Evolutionary conservation across 2,329 filamentous ascomycete genomes (phyloP).

Genomic region (Sporothrix phasma): DNA sequence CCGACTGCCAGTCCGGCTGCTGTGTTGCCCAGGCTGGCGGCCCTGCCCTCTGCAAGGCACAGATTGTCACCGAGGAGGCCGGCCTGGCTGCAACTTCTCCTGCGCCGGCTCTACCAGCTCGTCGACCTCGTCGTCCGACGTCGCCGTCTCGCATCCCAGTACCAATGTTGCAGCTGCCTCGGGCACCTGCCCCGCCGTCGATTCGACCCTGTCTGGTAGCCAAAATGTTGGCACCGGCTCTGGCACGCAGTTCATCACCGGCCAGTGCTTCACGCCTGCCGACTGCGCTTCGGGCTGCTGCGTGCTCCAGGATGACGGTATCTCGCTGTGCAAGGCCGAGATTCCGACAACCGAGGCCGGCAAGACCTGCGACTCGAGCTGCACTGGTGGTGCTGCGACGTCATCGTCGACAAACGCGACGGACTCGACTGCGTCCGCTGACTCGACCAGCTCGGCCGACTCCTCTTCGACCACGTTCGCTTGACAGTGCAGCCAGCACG

Average conservation of each 20-base stretch:
- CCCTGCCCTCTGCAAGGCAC: constrained; percentile 17
- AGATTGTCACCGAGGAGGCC: constrained; percentile 12
- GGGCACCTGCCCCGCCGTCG: constrained; percentile 19
- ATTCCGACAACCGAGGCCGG: constrained; percentile 15
- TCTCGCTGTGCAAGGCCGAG: constrained; percentile 16
- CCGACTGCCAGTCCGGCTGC: constrained; percentile 25
- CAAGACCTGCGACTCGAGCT: constrained; percentile 16
- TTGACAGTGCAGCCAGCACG: not conserved
- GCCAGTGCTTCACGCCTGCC: constrained; percentile 22
- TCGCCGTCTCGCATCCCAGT: not conserved
- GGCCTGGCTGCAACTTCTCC: constrained; percentile 17
- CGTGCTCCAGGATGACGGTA: constrained; percentile 17
- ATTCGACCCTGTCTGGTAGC: constrained; percentile 27
- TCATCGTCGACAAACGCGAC: not conserved
- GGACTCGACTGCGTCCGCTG: not conserved
- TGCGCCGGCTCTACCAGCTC: constrained; percentile 5
- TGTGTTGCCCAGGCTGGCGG: constrained; percentile 21
- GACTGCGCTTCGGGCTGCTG: constrained; percentile 27
- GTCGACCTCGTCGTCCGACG: not conserved
- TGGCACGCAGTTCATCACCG: constrained; percentile 25
- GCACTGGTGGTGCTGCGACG: not conserved
- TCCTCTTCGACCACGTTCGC: not conserved
- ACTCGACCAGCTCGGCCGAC: not conserved
- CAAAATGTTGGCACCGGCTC: constrained; percentile 23
- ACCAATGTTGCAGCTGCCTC: not conserved